Percentiles rank a stretch among this genome's conserved stretches.
phyloP scores from a whole-genome alignment of 805 yeast species.

The Nakazawaea anatomiae region DNA sequence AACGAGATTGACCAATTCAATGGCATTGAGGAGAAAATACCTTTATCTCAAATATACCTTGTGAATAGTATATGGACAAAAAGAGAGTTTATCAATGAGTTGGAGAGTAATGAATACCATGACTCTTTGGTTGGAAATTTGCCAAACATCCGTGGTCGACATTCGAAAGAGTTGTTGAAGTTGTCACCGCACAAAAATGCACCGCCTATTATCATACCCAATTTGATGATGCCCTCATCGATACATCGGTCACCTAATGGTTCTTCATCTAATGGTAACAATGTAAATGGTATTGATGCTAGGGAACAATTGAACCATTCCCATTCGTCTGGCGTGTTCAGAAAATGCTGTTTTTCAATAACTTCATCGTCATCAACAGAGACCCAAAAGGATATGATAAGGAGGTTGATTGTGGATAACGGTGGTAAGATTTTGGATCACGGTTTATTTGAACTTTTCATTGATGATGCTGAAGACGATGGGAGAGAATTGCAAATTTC shows the following conservation, averaged over 20 bases:
- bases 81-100: background rate
- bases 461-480: slow-evolving; percentile 13
- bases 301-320: too few relatives aligned
- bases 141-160: slow-evolving; percentile 1
- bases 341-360: slow-evolving; percentile 1
- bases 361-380: background rate
- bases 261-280: too few relatives aligned
- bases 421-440: slow-evolving; percentile 31
- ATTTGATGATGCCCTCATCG: background rate
- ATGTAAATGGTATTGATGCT: too few relatives aligned
- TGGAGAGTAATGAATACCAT: background rate
- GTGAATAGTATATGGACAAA: slow-evolving; percentile 6
- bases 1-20: background rate
- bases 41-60: slow-evolving; percentile 1
- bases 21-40: background rate
- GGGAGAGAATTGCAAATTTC: slow-evolving; percentile 12
- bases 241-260: background rate
- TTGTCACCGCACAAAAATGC: slow-evolving; percentile 4
- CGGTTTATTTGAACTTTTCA: slow-evolving; percentile 27
- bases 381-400: background rate
- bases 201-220: background rate
- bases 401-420: slow-evolving; percentile 1
- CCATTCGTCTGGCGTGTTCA: background rate
- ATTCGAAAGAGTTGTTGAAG: background rate
- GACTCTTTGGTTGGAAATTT: background rate